A percentile compares a stretch with the other conserved stretches of the same genome.
Conservation (phyloP, 2,329 filamentous ascomycete genomes). For the Aspergillus neotritici region DNA sequence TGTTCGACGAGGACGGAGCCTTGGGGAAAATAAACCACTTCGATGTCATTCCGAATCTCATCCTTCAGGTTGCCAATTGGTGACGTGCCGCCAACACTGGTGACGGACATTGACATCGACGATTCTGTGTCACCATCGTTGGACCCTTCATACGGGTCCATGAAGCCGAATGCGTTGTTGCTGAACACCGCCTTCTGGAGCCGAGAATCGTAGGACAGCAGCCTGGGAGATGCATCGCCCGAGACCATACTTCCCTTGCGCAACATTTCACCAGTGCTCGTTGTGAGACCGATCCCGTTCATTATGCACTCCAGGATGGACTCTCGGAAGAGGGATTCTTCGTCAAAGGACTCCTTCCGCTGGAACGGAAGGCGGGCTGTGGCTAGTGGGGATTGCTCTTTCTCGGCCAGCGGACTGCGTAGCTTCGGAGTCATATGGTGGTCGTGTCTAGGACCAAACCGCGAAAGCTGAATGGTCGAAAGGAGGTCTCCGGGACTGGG, state of each 20-base stretch:
- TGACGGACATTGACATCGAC: conserved; percentile 61
- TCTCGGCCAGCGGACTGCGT: conserved; percentile 40
- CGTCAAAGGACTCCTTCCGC: conserved; percentile 75
- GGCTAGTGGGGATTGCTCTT: conserved; percentile 35
- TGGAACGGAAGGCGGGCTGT: conserved; percentile 45
- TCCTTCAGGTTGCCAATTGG: conserved; percentile 63
- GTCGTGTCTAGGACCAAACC: conserved; percentile 51
- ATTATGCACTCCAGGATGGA: conserved; percentile 94
- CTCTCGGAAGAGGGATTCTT: conserved; percentile 81
- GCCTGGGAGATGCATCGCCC: conserved; percentile 74
- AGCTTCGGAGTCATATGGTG: conserved; percentile 28
- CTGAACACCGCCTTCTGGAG: conserved; percentile 73
- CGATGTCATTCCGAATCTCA: conserved; percentile 84
- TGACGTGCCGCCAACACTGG: conserved; percentile 55
- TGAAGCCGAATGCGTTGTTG: conserved; percentile 90
- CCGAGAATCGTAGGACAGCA: conserved; percentile 77
- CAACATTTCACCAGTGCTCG: conserved; percentile 57
- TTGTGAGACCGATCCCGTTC: conserved; percentile 77
- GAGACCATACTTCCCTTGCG: conserved; percentile 60
- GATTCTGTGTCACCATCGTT: conserved; percentile 83
- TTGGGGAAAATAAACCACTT: conserved; percentile 96
- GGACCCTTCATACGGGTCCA: conserved; percentile 69
- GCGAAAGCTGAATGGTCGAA: conserved; percentile 67
- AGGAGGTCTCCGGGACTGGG: conserved; percentile 72
- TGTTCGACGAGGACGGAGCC: conserved; percentile 92